Base-by-base conservation (phyloP, 257 asterid genomes). In the Nemophila menziesii region DNA sequence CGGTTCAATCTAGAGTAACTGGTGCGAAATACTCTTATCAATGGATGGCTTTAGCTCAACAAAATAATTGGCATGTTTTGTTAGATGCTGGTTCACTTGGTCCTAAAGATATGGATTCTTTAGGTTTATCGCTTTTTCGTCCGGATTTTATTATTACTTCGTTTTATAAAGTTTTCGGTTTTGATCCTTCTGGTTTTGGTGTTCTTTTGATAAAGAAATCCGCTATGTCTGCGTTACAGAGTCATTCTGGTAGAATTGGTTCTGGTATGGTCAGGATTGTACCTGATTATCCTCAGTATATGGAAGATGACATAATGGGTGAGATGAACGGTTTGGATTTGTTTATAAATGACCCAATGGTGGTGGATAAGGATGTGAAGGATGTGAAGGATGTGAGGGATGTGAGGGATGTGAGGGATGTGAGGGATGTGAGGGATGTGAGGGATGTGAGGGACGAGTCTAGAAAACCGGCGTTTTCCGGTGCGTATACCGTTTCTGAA, bases 101-200 rank as follows among this genome's bases (percentile, higher is more conserved):
- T 49, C 68, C 68, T n/a, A 62, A 62, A 43, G 68, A 62, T 11
- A 62, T 62, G 68, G 68, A 62, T 24, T 62, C 68, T 3, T 38
- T 62, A 16, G 68, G 68, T 5, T 18, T 62, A 44, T 62, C 68
- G 12, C 68, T 62, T 38, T 62, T 62, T 40, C 40, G 63, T 2
- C 68, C 68, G 21, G 68, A 62, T 56, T 62, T 62, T 55, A 62
- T 62, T 3, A 51, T 62, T 34, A 62, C 68, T 12, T 62, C 68
- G 1, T 63, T 62, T 29, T 62, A 62, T 55, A 62, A 49, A 54
- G 51, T 62, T 1, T 62, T 62, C 39, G 68, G 63, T 13, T 55
- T 19, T 62, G 68, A 62, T 37, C 63, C 68, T 1, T 44, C 58
- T 0, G 68, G 68, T 1, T 62, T 62, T 55, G 68, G 68, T 15